phyloP scores from a whole-genome alignment of 805 yeast species.

The Ogataea nakhonphanomensis region DNA sequence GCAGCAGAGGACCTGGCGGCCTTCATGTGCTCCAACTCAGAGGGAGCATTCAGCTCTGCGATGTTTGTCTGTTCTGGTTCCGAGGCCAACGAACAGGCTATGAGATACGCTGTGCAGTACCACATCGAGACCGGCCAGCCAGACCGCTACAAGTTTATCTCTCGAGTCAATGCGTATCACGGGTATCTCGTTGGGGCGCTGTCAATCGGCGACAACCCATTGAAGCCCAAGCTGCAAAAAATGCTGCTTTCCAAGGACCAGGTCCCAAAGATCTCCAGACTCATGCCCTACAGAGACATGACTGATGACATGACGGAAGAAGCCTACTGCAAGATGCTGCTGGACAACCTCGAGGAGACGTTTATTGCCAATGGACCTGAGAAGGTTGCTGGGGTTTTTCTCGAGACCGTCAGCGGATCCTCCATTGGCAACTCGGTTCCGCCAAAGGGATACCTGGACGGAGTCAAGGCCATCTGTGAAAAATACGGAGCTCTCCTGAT shows the following conservation, averaged over 20 bases:
- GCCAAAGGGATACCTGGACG: slow-evolving; percentile 44
- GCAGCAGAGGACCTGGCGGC: slow-evolving; percentile 40
- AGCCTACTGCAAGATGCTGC: slow-evolving; percentile 36
- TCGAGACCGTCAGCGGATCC: slow-evolving; percentile 47
- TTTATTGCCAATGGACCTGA: slow-evolving; percentile 40
- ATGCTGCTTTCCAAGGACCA: slow-evolving; percentile 23
- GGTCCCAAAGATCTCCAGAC: slow-evolving; percentile 29
- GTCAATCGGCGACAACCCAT: slow-evolving; percentile 36
- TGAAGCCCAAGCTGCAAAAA: slow-evolving; percentile 32
- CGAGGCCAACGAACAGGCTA: slow-evolving; percentile 75
- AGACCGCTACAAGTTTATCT: slow-evolving; percentile 36
- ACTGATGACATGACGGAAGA: slow-evolving; percentile 36
- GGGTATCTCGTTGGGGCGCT: slow-evolving; percentile 45
- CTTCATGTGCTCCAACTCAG: slow-evolving; percentile 38
- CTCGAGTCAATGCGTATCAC: slow-evolving; percentile 43
- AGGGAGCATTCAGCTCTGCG: slow-evolving; percentile 35
- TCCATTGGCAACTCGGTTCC: slow-evolving; percentile 43
- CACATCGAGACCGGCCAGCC: slow-evolving; percentile 39
- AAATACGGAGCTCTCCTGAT: slow-evolving; percentile 47
- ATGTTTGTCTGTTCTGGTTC: slow-evolving; percentile 63
- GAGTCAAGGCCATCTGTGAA: slow-evolving; percentile 43
- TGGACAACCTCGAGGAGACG: slow-evolving; percentile 38
- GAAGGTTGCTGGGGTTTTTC: slow-evolving; percentile 40
- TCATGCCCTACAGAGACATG: slow-evolving; percentile 34
- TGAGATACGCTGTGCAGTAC: slow-evolving; percentile 58